Evolutionary conservation across 2,329 filamentous ascomycete genomes (phyloP), one percentile per base, ranked within the genome.

Genomic region (Bertia moriformis): DNA sequence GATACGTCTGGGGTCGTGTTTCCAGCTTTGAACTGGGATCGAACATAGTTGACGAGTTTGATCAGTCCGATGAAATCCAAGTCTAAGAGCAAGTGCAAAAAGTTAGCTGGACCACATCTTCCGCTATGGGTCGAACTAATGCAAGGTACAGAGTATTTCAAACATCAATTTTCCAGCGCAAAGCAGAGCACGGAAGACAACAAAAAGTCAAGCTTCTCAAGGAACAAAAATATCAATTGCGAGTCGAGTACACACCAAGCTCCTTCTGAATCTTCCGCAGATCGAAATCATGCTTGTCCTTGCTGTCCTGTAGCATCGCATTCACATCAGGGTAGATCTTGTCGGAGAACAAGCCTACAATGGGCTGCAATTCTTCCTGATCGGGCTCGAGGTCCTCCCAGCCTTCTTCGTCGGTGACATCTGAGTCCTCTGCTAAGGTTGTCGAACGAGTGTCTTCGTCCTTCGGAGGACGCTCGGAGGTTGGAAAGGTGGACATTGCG

Each of bases 11-110:
- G 22, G 22, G 7, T 27, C n/a, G 7, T 27, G 22, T 27, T 27
- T 27, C 22, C 22, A 27, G 35, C 30, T 4, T 39, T 38, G 15
- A 57, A 57, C 39, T 62, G 55, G 33, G 53, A 47, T 18, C 67
- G 60, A 15, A 70, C 54, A 45, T 61, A 70, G 47, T 71, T 71
- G 44, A 70, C 52, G 12, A 65, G 50, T 43, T 61, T 63, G 41
- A 66, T 56, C 18, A 51, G 55, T n/a, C 45, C 48, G 41, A 60
- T 61, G 45, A 65, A 66, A 41, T 65, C 62, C 42, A 65, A 52
- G 27, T 48, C 62, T 63, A 33, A 7, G 24, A 3, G 18, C 15
- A 27, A 27, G n/a, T n/a, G 38, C 12, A n/a, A n/a, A 14, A 4
- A n/a, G 7, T 27, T 27, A 27, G 22, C n/a, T 27, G 7, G 22